A percentile compares a stretch with the other conserved stretches of the same genome.
Conservation (phyloP, 208 protist species). For the Trypanosoma theileri region DNA sequence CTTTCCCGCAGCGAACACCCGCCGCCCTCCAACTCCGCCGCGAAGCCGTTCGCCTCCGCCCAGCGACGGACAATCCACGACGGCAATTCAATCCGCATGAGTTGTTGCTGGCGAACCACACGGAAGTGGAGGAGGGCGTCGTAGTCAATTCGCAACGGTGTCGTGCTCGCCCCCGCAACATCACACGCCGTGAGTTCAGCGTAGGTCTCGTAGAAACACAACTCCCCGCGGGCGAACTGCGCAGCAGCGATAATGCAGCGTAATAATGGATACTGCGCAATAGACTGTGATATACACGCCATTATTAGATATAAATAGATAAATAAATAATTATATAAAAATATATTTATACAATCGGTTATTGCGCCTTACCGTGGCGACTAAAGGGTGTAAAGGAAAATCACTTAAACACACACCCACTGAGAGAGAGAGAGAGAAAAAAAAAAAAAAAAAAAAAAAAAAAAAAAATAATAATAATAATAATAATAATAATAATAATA, state of each 20-base stretch:
- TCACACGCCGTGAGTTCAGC: slow-evolving; percentile 61
- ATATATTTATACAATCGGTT: too few species aligned
- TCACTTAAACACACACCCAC: too few species aligned
- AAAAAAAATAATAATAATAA: too few species aligned
- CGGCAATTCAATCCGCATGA: slow-evolving; percentile 78
- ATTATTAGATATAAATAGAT: slow-evolving; percentile 1
- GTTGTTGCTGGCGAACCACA: slow-evolving; percentile 55
- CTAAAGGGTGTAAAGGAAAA: too few species aligned
- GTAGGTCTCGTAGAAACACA: slow-evolving; percentile 65
- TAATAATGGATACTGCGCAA: slow-evolving; percentile 49
- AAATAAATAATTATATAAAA: neutral
- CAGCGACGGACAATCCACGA: slow-evolving; percentile 40
- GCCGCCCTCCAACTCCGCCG: slow-evolving; percentile 51
- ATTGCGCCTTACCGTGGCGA: too few species aligned
- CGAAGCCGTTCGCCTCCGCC: slow-evolving; percentile 67
- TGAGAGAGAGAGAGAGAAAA: too few species aligned
- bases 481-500: too few species aligned
- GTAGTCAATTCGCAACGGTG: slow-evolving; percentile 62
- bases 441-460: too few species aligned
- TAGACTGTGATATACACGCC: slow-evolving; percentile 57
- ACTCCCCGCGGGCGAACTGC: slow-evolving; percentile 60
- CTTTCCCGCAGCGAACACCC: neutral
- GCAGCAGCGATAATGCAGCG: slow-evolving; percentile 66
- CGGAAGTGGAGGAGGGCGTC: slow-evolving; percentile 68
- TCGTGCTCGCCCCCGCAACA: slow-evolving; percentile 44